Evolutionary conservation across 1,284 basidiomycete species (phyloP).

Genomic region (Cutaneotrichosporon dermatis): DNA sequence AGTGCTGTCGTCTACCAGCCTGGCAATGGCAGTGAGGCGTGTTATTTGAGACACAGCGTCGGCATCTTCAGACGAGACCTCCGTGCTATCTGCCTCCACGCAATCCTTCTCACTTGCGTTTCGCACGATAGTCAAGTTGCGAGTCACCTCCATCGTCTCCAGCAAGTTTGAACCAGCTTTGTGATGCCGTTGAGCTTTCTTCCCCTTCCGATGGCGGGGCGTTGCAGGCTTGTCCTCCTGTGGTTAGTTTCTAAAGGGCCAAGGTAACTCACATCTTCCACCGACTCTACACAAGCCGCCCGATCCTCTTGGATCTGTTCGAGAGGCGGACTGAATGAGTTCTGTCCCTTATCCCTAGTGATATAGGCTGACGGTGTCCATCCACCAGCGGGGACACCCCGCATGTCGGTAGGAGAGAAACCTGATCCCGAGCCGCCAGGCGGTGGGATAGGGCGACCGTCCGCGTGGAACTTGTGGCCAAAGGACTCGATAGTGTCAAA

Average conservation of each 20-base stretch:
- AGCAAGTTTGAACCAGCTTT: background rate
- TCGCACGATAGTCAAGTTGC: background rate
- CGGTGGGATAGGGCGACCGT: slow-evolving; percentile 28
- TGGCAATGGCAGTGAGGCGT: background rate
- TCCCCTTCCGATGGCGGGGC: too few relatives aligned
- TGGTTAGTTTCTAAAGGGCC: too few relatives aligned
- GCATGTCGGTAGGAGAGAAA: background rate
- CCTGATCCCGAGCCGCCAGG: background rate
- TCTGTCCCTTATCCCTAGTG: background rate
- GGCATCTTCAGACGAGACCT: background rate
- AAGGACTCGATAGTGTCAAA: slow-evolving; percentile 30
- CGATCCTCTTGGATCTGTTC: background rate
- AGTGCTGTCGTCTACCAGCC: slow-evolving; percentile 34
- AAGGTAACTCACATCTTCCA: too few relatives aligned
- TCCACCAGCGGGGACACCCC: background rate
- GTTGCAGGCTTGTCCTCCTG: too few relatives aligned
- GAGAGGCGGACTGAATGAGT: background rate
- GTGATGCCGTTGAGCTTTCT: too few relatives aligned
- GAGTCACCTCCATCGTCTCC: background rate
- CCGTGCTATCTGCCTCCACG: background rate
- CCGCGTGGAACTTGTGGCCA: slow-evolving; percentile 38
- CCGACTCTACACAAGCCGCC: slow-evolving; percentile 15
- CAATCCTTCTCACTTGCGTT: background rate
- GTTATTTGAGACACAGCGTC: background rate
- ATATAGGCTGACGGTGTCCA: background rate